Evolutionary conservation across 192 early-diverging fungal genomes (phyloP), one percentile per base, ranked within the genome.

Genomic region (Umbelopsis sp.): DNA sequence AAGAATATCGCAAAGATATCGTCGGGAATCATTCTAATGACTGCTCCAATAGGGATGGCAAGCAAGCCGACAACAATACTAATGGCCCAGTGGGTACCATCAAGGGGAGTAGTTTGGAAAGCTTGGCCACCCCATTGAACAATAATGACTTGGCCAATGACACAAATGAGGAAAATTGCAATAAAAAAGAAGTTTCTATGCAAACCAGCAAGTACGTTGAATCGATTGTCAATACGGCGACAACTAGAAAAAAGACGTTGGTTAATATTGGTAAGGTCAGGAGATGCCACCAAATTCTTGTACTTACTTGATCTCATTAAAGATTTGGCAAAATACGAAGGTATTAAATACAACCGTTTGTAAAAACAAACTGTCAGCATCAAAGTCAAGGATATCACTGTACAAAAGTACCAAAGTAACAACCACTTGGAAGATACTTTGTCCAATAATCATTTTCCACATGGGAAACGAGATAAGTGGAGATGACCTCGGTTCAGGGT

Each of bases 391-490:
- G 46, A 93, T 88, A 50, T 84, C 74, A 71, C 84, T 85, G 64
- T 92, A 93, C n/a, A 92, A 74, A 13, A 91, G 81, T n/a, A 90
- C 78, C 68, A 96, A 83, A 37, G 90, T 93, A 22, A 95, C 86
- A 15, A 88, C 84, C 33, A 97, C 86, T 78, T 98, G 97, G 78
- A 94, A 91, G 22, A 98, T 79, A 10, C 91, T 87, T 82, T 99
- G 95, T 8, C 92, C 92, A 33, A 97, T 77, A 52, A 99, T 97
- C 88, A 94, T 93, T 74, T 94, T 95, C 92, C 93, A 97, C 98
- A 98, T 98, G 35, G 86, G 86, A 71, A 91, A 91, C 7, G 84
- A 89, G 70, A 99, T 95, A 30, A 99, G 78, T 9, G 94, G 88
- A 37, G 93, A 91, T n/a, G 80, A 84, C 33, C 88, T 84, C 66